These are phyloP conservation scores for Hymenoscyphus albidus DNA, from an alignment of 2,329 filamentous ascomycete genomes.

Conservation along the genomic window DNA sequence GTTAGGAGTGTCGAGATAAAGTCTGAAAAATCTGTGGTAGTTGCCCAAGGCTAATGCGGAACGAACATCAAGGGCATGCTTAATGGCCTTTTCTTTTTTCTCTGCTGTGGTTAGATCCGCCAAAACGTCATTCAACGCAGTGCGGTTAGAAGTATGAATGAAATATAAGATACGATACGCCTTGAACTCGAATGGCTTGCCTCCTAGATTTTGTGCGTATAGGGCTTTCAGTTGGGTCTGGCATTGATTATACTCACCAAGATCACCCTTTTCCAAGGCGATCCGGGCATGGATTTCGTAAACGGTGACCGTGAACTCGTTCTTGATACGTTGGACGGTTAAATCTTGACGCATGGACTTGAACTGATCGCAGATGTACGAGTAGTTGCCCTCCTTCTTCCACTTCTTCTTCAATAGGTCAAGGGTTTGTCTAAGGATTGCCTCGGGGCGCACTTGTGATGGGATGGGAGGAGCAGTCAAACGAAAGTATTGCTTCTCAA, in stretches of 20 bases:
- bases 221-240: constrained; percentile 94
- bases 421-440: constrained; percentile 75
- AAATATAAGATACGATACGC: constrained; percentile 99
- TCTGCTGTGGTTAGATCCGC: constrained; percentile 98
- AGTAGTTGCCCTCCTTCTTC: constrained; percentile 89
- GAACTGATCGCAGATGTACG: constrained; percentile 98
- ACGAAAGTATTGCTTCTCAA: constrained; percentile 94
- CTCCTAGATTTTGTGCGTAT: constrained; percentile 82
- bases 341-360: constrained; percentile 97
- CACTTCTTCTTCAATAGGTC: constrained; percentile 92
- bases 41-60: constrained; percentile 90
- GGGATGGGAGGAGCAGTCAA: constrained; percentile 87
- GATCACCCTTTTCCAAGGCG: constrained; percentile 94
- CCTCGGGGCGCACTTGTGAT: constrained; percentile 80
- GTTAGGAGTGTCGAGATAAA: constrained; percentile 90
- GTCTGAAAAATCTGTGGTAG: constrained; percentile 96
- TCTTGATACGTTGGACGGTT: constrained; percentile 95
- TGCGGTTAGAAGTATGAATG: constrained; percentile 97
- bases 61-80: constrained; percentile 87
- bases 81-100: constrained; percentile 78
- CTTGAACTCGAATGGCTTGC: constrained; percentile 92
- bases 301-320: constrained; percentile 91
- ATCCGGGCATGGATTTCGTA: constrained; percentile 98
- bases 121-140: constrained; percentile 95
- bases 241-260: constrained; percentile 99